Conservation (phyloP, 345 rosid species). For the Moricandia moricandioides region DNA sequence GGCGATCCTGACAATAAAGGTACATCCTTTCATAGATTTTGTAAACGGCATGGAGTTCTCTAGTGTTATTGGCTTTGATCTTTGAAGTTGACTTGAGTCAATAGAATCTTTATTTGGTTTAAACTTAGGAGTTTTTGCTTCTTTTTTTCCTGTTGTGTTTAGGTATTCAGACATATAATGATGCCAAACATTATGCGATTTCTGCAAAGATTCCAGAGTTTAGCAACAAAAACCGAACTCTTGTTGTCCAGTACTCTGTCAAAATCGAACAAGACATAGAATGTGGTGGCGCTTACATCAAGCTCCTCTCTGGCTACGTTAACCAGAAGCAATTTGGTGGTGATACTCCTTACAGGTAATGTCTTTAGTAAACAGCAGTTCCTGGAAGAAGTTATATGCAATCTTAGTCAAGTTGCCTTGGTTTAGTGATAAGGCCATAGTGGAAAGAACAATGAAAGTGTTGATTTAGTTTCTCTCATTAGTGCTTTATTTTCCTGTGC, state of each 20-base stretch:
- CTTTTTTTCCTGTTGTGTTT: conserved; percentile 1
- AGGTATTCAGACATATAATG: conserved; percentile 87
- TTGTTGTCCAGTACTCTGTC: conserved; percentile 82
- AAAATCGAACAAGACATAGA: conserved; percentile 89
- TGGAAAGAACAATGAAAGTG: conserved; percentile 7
- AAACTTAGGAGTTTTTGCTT: not conserved
- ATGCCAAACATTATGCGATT: conserved; percentile 81
- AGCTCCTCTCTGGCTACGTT: conserved; percentile 90
- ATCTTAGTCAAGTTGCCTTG: too few species aligned
- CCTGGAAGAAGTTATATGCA: too few species aligned
- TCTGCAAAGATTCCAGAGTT: conserved; percentile 90
- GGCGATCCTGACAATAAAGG: conserved; percentile 87
- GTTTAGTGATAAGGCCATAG: too few species aligned
- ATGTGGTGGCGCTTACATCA: conserved; percentile 95
- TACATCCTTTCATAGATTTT: conserved; percentile 30
- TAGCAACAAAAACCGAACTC: conserved; percentile 80
- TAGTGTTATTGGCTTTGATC: too few species aligned
- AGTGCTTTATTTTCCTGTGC: conserved; percentile 31
- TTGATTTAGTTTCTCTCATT: conserved; percentile 13
- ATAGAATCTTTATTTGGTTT: not conserved
- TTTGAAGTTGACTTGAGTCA: not conserved
- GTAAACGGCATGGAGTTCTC: not conserved
- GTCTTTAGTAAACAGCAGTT: too few species aligned
- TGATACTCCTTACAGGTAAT: conserved; percentile 93
- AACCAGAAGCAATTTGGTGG: conserved; percentile 98